Base-by-base conservation (phyloP, 495 filamentous ascomycete genomes). In the Penicillium egyptiacum region DNA sequence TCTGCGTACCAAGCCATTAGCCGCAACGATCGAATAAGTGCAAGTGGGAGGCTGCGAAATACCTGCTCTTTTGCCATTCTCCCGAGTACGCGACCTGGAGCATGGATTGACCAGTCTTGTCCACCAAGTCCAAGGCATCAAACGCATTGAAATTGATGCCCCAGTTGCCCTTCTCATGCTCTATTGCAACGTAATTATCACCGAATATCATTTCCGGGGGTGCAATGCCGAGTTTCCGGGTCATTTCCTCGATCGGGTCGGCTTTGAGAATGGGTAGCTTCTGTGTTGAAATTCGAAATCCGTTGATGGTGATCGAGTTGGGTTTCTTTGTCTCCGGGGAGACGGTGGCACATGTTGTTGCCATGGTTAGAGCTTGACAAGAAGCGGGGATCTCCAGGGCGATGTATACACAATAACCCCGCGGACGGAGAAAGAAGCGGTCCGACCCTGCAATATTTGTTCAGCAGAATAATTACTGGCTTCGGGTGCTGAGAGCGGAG, bases 151-250 rank as follows among this genome's bases (percentile, higher is more conserved):
- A 98, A 14, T 76, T 67, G 50, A 98, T 80, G 4, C 75, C 71
- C 90, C 91, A 98, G 8, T 84, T 83, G 55, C 77, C 83, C 19
- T 77, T 76, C 20, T 73, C 52, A 71, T 98, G 90, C 54, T 85
- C 79, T 23, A 98, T 81, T 3, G 78, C 70, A 23, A 95, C 86
- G 31, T 84, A 77, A 72, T 98, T 98, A 75, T 98, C 91, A 31
- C 94, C 94, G 64, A 98, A 98, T 35, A 98, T 98, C 94, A 98
- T 98, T 74, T 98, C 94, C 2, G 95, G 94, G 7, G 90, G 86
- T 12, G 91, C 80, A 70, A 98, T 96, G 14, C 86, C 85, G 12
- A 98, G 82, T 45, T 83, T 82, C 50, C 79, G 73, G 17, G 84
- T 85, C 85, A 98, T 89, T 40, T 85, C 83, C 65, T 96, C 93